Percentiles rank a stretch among this genome's conserved stretches.
phyloP scores from a whole-genome alignment of 257 asterid species.

The Paulownia fortunei region DNA sequence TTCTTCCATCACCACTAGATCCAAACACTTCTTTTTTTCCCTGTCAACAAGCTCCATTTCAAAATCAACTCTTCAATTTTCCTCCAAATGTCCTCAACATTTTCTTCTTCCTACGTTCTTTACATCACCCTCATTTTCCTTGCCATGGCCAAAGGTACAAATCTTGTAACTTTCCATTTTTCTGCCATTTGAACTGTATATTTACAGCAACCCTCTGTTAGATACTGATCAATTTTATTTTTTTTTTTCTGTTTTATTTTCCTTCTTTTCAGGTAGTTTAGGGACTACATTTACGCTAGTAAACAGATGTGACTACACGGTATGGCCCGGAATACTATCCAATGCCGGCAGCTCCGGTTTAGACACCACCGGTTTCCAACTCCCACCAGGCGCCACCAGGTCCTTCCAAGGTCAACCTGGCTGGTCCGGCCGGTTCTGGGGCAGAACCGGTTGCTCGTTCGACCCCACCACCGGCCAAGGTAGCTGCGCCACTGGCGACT shows the following conservation, averaged over 20 bases:
- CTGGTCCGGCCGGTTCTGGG: conserved; percentile 53
- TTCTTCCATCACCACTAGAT: neutral
- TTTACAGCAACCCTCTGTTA: no score
- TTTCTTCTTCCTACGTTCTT: neutral
- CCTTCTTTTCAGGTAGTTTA: conserved; percentile 18
- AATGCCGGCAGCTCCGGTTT: conserved; percentile 30
- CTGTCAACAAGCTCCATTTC: no score
- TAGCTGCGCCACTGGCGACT: conserved; percentile 43
- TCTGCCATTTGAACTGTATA: neutral
- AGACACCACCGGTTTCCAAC: conserved; percentile 40
- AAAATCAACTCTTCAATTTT: neutral
- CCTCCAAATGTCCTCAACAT: conserved; percentile 17
- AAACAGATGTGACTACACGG: conserved; percentile 37
- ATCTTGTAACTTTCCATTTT: neutral
- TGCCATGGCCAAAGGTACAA: neutral
- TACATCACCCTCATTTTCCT: conserved; percentile 18
- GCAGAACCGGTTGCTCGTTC: conserved; percentile 40
- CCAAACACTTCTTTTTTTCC: neutral
- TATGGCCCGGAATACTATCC: conserved; percentile 46
- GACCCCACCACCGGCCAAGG: conserved; percentile 32
- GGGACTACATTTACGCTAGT: conserved; percentile 39
- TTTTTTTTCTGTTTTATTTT: neutral
- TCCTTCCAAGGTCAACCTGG: conserved; percentile 32
- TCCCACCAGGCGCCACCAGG: conserved; percentile 28
- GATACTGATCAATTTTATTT: neutral